A percentile compares a stretch with the other conserved stretches of the same genome.
These are phyloP conservation scores for Borealophlyctis nickersoniae DNA, from an alignment of 192 early-diverging fungal genomes.

Conservation along the genomic window DNA sequence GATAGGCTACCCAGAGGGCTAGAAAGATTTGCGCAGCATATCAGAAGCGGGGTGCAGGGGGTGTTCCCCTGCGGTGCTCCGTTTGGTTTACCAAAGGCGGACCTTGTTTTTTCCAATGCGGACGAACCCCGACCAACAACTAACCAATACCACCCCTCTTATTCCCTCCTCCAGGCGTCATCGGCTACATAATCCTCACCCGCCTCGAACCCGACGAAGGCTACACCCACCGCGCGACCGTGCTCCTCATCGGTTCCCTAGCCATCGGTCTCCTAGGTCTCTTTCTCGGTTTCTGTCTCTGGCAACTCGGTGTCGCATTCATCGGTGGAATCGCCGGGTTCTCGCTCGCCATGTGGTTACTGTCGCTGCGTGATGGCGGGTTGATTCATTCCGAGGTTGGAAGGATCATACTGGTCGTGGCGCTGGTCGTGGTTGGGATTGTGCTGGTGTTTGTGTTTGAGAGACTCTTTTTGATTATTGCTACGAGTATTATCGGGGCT, in stretches of 20 bases:
- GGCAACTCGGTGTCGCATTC: slow-evolving; percentile 24
- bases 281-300: slow-evolving; percentile 25
- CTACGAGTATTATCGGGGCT: slow-evolving; percentile 32
- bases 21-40: no score
- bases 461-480: slow-evolving; percentile 26
- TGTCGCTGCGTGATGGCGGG: slow-evolving; percentile 25
- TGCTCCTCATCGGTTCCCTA: slow-evolving; percentile 29
- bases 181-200: slow-evolving; percentile 25
- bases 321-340: slow-evolving; percentile 31
- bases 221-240: slow-evolving; percentile 12
- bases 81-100: no score
- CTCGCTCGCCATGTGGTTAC: slow-evolving; percentile 25
- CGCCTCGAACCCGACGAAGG: slow-evolving; percentile 27
- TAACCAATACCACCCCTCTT: no score
- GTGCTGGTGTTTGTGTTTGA: slow-evolving; percentile 25
- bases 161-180: no score
- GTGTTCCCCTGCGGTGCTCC: no score
- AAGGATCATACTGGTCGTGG: slow-evolving; percentile 27
- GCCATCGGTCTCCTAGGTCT: slow-evolving; percentile 33
- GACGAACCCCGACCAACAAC: no score
- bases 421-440: slow-evolving; percentile 4
- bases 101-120: no score
- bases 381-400: slow-evolving; percentile 18
- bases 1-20: no score
- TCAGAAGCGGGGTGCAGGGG: no score